Evolutionary conservation across 2,329 filamentous ascomycete genomes (phyloP), one percentile per base, ranked within the genome.

Genomic region (Claviceps pazoutovae): DNA sequence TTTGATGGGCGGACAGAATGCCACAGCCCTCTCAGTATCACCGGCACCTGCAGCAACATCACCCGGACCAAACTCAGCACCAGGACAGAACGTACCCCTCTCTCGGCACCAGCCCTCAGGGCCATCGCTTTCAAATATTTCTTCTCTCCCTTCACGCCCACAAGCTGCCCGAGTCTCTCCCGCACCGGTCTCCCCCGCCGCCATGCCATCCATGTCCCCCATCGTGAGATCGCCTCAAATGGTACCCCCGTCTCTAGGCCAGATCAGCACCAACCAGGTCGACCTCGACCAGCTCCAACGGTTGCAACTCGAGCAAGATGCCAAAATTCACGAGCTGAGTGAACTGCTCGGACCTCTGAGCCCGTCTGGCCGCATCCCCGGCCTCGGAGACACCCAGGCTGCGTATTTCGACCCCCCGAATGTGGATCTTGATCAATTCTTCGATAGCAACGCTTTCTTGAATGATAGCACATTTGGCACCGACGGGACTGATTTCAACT

Each of bases 221-320:
- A 70, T 73, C 51, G 67, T 80, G 54, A 66, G 69, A 6, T 68
- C 71, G 38, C 53, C 51, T 17, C 53, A 55, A 49, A 53, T 55
- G 48, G 46, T 30, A 13, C 53, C 53, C 11, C 53, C 75, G 1
- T 76, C 78, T 0, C 69, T 88, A 19, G 74, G 78, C 49, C 75
- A 82, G 41, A 78, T 93, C 55, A 78, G 75, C 46, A 78, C 78
- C 54, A 90, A 84, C 4, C 77, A 84, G 55, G 74, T 83, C 14
- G 86, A 95, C 56, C 78, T 96, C 30, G 86, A 93, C 49, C 77
- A 85, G 34, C 74, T 97, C 2, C 80, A 87, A 56, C 83, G 83
- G 44, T 73, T 95, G 60, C 87, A 94, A 62, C 79, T 80, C 23
- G 82, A 91, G 54, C 89, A 95, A 61, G 82, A 85, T 54, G 76